Evolutionary conservation across 257 asterid species (phyloP), one percentile per base, ranked within the genome.

Genomic region (Fraxinus americana): DNA sequence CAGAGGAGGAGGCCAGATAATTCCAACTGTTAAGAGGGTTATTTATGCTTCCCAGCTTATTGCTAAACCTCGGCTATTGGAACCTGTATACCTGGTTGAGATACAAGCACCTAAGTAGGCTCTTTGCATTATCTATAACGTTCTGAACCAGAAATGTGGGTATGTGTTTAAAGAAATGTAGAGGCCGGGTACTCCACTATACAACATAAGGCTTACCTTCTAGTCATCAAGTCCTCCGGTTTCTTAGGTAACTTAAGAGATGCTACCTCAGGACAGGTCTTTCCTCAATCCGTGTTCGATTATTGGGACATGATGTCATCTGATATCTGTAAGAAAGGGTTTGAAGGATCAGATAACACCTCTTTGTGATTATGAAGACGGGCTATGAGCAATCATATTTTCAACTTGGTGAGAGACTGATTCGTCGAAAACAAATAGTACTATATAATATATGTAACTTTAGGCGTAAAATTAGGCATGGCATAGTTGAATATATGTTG

Each of bases 281-380:
- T 72, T 35, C 76, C 76, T 12, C 76, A 72, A 19, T 72, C 43
- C 5, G 67, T 72, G 43, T 72, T 72, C 59, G 76, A 72, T 50
- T 67, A 72, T 35, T 72, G 45, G 76, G 76, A 72, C 43, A 48
- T 45, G 76, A 72, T 72, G 67, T 12, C 66, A 0, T 72, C 76
- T 16, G 76, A 72, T n/a, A 48, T 72, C 13, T 41, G 76, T 1
- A 72, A 45, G 76, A 11, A 72, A 72, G 38, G 76, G 76, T 5
- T 48, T 72, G 67, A 72, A 29, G 76, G 76, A 72, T 32, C 76
- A 72, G 17, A 72, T 72, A 19, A 72, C 76, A 27, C 67, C 67
- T 11, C 29, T 72, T 29, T 72, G 67, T 14, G 76, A 72, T 43
- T 72, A 11, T n/a, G 76, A 72, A 35, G 76, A 72, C 39, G 48